These are phyloP conservation scores for Bullera alba DNA, from an alignment of 768 basidiomycete species.

Conservation along the genomic window DNA sequence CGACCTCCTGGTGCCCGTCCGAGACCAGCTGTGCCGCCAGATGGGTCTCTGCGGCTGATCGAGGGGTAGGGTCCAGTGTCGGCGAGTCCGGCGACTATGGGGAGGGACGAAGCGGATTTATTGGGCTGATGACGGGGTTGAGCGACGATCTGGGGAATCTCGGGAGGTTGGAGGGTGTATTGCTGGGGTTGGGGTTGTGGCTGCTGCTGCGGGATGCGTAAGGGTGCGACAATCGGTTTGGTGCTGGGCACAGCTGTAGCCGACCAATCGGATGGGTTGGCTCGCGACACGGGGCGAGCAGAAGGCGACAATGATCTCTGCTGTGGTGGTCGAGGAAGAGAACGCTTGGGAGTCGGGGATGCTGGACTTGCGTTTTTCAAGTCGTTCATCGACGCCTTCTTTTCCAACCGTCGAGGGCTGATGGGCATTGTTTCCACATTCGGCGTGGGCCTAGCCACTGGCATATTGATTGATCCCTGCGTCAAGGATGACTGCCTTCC, in stretches of 20 bases:
- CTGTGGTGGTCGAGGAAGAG: slow-evolving; percentile 28
- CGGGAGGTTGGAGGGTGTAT: background rate
- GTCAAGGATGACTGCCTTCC: background rate
- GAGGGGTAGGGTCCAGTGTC: slow-evolving; percentile 35
- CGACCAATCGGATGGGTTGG: too few species aligned
- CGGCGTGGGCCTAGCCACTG: background rate
- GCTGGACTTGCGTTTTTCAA: slow-evolving; percentile 6
- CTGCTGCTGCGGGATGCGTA: background rate
- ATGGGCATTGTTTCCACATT: background rate
- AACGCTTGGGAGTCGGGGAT: slow-evolving; percentile 23
- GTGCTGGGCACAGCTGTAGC: too few species aligned
- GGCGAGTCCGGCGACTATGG: slow-evolving; percentile 32
- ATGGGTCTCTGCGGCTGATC: background rate
- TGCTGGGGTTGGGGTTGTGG: background rate
- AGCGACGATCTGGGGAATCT: background rate
- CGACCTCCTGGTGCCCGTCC: slow-evolving; percentile 10
- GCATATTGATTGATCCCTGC: background rate
- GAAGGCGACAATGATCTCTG: background rate
- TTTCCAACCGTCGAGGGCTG: background rate
- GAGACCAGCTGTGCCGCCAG: slow-evolving; percentile 3
- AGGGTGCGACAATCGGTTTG: too few species aligned
- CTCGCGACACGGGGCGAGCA: background rate
- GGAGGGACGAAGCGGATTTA: slow-evolving; percentile 29
- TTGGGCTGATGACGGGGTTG: slow-evolving; percentile 13
- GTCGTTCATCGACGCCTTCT: background rate